Conservation (phyloP, 2,329 filamentous ascomycete genomes). For the Aspergillus calidoustus region DNA sequence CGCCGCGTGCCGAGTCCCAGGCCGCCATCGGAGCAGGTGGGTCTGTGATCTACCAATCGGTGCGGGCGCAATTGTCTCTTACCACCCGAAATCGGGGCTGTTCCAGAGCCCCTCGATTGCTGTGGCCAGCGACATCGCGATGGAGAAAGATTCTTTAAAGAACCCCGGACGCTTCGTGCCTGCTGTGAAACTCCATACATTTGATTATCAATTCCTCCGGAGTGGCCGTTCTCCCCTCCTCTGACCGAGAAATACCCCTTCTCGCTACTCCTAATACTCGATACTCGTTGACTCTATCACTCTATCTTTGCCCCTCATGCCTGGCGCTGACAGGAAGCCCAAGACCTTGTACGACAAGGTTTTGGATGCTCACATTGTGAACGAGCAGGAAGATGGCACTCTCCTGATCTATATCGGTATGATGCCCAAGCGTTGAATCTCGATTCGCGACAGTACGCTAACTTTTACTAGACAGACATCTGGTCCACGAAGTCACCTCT, state of each 20-base stretch:
- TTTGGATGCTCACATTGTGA: conserved; percentile 89
- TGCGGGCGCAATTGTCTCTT: conserved; percentile 33
- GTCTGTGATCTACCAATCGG: conserved; percentile 31
- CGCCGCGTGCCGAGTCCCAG: conserved; percentile 20
- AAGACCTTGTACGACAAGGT: conserved; percentile 98
- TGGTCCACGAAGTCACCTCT: conserved; percentile 98
- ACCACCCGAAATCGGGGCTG: conserved; percentile 43
- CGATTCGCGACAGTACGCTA: conserved; percentile 17
- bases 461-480: conserved; percentile 74
- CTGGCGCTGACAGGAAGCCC: conserved; percentile 70
- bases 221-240: conserved; percentile 10
- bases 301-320: conserved; percentile 64
- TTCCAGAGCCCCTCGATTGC: conserved; percentile 35
- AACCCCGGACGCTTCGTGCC: conserved; percentile 19
- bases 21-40: conserved; percentile 6
- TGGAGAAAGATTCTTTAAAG: conserved; percentile 22
- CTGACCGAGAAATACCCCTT: neutral
- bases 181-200: conserved; percentile 1
- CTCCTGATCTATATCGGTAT: conserved; percentile 89
- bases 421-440: conserved; percentile 28
- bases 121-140: conserved; percentile 42
- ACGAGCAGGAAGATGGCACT: conserved; percentile 93
- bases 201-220: neutral
- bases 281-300: neutral
- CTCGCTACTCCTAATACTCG: neutral